Evolutionary conservation across 2,329 filamentous ascomycete genomes (phyloP), one percentile per base, ranked within the genome.

Genomic region (Alternaria ventricosa): DNA sequence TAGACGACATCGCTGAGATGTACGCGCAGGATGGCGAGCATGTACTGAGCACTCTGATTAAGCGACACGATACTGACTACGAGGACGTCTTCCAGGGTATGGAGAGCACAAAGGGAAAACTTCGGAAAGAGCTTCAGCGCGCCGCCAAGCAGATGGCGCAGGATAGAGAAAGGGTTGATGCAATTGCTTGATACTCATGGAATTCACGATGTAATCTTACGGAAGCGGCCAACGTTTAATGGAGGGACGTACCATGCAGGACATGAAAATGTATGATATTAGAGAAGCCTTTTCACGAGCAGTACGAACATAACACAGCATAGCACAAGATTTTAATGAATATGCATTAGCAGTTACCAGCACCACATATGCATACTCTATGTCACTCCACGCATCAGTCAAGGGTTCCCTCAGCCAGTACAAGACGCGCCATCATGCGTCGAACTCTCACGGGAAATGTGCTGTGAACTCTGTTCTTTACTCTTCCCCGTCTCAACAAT

Each of bases 401-500:
- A 53, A 23, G 9, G 18, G 13, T 11, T 36, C 4, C 43, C 18
- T 11, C 18, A 25, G 2, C 25, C 30, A 5, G 15, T 12, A 49
- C 73, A 76, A 45, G 79, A 80, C 45, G 74, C 71, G 41, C 75
- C 75, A 23, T 79, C 73, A 61, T 80, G 77, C 15, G 79, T 69
- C 11, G 80, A 82, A 30, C 77, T 80, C 58, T 81, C 79, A 46
- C 76, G 66, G n/a, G n/a, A n/a, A n/a, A n/a, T n/a, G n/a, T n/a
- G n/a, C n/a, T n/a, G 75, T 6, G 82, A 84, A 55, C 74, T 80
- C 62, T 81, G 79, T 65, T 85, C 83, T 64, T 81, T 82, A 27
- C 72, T 78, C 64, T 79, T 82, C 13, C 84, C 84, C 25, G 78
- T 76, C 41, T 80, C 78, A 33, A 86, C 78, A 12, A 86, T 79